Evolutionary conservation across 352 stramenopile species (phyloP).

Genomic region (Thraustochytrium sp.): DNA sequence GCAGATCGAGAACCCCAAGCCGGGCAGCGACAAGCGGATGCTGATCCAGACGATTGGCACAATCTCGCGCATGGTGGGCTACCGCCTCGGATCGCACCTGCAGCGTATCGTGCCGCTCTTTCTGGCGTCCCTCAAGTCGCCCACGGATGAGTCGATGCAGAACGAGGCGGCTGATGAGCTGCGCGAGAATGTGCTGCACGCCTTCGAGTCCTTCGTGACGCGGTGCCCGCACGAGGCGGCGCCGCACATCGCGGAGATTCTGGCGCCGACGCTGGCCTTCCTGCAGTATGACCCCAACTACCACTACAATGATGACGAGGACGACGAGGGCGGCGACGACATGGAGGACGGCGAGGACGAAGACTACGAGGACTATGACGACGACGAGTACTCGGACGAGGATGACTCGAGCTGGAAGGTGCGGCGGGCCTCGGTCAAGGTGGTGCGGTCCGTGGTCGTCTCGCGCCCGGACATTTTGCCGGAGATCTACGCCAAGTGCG

Average conservation of each 20-base stretch:
- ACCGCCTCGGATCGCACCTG: conserved; percentile 88
- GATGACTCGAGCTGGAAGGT: conserved; percentile 94
- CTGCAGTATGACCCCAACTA: conserved; percentile 98
- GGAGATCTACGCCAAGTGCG: conserved; percentile 69
- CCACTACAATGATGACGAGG: conserved; percentile 87
- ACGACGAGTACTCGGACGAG: conserved; percentile 59
- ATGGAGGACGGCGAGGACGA: conserved; percentile 75
- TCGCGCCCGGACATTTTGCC: conserved; percentile 73
- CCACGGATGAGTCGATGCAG: conserved; percentile 82
- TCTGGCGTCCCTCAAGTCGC: conserved; percentile 83
- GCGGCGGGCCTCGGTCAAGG: conserved; percentile 76
- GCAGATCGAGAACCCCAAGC: conserved; percentile 67
- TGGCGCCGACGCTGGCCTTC: conserved; percentile 79
- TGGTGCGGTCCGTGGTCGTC: conserved; percentile 84
- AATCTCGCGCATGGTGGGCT: conserved; percentile 87
- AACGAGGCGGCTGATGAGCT: conserved; percentile 89
- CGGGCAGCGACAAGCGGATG: conserved; percentile 72
- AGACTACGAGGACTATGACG: conserved; percentile 58
- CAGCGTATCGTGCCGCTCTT: conserved; percentile 92
- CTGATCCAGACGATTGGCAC: conserved; percentile 95
- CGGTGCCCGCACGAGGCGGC: conserved; percentile 91
- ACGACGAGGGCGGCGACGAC: conserved; percentile 70
- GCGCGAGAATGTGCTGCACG: conserved; percentile 94
- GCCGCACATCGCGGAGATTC: conserved; percentile 83
- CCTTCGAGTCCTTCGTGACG: conserved; percentile 92